Conservation (phyloP, 371 early-diverging fungal genomes). For the Lichtheimia ornata region DNA sequence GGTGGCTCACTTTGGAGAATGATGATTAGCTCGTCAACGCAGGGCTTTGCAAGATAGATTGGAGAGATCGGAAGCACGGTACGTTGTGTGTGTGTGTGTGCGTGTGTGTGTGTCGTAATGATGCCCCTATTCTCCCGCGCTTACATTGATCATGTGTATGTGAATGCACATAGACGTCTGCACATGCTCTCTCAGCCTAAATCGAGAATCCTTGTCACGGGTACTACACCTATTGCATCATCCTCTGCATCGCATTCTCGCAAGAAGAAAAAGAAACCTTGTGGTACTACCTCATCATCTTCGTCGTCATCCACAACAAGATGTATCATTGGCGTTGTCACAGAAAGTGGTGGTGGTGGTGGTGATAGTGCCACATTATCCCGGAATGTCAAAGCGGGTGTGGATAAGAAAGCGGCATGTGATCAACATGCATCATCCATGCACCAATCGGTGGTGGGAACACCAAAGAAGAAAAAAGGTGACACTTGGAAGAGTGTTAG, state of each 20-base stretch:
- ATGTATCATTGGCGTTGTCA: no score
- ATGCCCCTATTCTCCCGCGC: constrained; percentile 6
- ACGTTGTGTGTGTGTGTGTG: constrained; percentile 5
- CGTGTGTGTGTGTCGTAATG: no score
- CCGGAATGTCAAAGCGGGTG: no score
- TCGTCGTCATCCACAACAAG: no score
- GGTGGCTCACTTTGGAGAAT: no score
- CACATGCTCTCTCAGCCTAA: constrained; percentile 22
- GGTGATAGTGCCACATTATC: no score
- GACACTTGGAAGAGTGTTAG: not conserved
- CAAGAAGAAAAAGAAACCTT: constrained; percentile 23
- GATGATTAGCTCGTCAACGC: constrained; percentile 13
- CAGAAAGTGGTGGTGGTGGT: no score
- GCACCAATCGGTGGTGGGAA: no score
- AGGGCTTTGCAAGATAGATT: constrained; percentile 15
- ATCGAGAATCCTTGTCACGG: constrained; percentile 26
- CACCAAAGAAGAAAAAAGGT: not conserved
- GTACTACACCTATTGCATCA: constrained; percentile 20
- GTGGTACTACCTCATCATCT: no score
- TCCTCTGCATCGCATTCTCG: constrained; percentile 7
- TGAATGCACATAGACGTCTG: constrained; percentile 11
- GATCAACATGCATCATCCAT: no score
- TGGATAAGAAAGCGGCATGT: no score
- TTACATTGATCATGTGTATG: not conserved
- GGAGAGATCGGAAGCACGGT: constrained; percentile 31